Percentiles rank a stretch among this genome's conserved stretches.
These are phyloP conservation scores for Rubus parviflorus DNA, from an alignment of 306 rosid genomes.

Conservation along the genomic window DNA sequence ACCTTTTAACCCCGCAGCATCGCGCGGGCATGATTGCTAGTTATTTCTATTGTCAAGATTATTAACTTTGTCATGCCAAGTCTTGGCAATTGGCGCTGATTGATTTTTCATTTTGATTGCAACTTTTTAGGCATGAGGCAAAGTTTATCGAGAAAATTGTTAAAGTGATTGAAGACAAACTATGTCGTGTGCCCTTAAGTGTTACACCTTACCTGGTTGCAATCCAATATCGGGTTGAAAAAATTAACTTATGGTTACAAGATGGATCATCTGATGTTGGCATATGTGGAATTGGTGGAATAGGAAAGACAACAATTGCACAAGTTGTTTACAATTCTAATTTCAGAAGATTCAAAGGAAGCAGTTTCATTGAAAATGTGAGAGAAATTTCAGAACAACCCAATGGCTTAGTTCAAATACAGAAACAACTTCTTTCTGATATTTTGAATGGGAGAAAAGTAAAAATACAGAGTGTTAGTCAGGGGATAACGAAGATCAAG, in stretches of 20 bases:
- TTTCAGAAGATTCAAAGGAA: neutral
- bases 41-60: no score
- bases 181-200: neutral
- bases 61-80: no score
- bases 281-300: neutral
- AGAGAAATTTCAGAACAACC: neutral
- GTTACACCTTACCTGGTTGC: neutral
- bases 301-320: conserved; percentile 4
- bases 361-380: neutral
- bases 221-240: neutral
- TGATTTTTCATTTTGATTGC: no score
- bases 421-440: neutral
- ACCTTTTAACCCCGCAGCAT: no score
- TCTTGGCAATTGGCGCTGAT: no score
- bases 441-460: neutral
- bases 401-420: conserved; percentile 4
- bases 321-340: neutral
- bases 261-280: neutral
- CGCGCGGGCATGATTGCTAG: no score
- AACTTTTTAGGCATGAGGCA: neutral
- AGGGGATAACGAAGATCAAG: neutral
- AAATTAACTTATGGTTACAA: neutral
- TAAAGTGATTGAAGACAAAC: neutral
- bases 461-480: neutral
- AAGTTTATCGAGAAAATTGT: neutral